phyloP scores from a whole-genome alignment of 768 basidiomycete species.

The Lepiota brunneoincarnata region DNA sequence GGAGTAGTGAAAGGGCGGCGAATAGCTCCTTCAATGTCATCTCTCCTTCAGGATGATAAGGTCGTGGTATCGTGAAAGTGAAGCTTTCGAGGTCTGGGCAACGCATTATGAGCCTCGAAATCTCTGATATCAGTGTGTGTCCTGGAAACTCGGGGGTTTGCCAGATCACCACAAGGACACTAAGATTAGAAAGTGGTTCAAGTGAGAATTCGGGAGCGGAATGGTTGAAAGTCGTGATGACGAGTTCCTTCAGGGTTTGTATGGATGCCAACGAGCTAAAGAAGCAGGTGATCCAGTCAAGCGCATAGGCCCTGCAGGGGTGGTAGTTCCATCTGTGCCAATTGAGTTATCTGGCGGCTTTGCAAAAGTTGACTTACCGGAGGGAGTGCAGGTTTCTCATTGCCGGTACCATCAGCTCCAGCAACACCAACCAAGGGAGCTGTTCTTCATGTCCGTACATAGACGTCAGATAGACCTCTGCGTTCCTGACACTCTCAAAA shows the following conservation, averaged over 20 bases:
- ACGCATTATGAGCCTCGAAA: no score
- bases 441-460: neutral
- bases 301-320: neutral
- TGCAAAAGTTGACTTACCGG: neutral
- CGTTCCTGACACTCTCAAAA: neutral
- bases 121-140: neutral
- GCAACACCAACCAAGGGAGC: neutral
- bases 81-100: no score
- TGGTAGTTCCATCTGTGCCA: neutral
- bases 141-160: neutral
- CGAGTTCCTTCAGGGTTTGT: no score
- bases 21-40: no score
- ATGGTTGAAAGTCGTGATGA: no score
- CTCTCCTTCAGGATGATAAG: no score
- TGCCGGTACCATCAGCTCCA: neutral
- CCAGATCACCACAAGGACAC: neutral
- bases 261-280: neutral
- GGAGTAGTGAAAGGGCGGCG: no score
- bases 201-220: no score
- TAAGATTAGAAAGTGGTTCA: neutral
- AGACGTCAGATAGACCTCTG: no score
- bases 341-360: neutral
- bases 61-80: no score
- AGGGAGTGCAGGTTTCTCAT: constrained; percentile 1
- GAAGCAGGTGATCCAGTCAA: neutral